Evolutionary conservation across 2,329 filamentous ascomycete genomes (phyloP).

Genomic region (Penicillium sp.): DNA sequence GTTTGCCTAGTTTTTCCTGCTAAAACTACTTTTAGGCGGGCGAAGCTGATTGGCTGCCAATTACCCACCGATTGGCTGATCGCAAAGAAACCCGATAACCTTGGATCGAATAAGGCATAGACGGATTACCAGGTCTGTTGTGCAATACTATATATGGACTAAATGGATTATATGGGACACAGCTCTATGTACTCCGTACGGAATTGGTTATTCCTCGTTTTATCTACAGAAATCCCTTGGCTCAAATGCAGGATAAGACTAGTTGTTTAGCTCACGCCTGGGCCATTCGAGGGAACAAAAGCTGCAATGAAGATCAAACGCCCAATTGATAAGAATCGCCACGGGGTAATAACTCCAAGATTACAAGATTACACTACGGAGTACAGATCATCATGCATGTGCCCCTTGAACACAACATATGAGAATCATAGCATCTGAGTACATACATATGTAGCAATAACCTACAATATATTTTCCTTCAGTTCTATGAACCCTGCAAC

Average conservation of each 20-base stretch:
- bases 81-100: neutral
- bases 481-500: neutral
- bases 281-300: neutral
- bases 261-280: neutral
- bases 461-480: neutral
- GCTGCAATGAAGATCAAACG: constrained; percentile 6
- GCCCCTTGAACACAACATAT: neutral
- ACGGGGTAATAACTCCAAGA: neutral
- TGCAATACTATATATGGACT: neutral
- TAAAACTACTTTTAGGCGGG: neutral
- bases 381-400: constrained; percentile 4
- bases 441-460: neutral
- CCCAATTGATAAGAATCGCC: constrained; percentile 1
- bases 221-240: neutral
- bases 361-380: neutral
- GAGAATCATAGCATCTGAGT: neutral
- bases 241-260: neutral
- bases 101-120: neutral
- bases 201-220: neutral
- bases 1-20: neutral
- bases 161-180: neutral
- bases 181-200: too few species aligned
- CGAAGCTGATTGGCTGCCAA: neutral
- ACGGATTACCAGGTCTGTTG: neutral
- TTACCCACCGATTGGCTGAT: neutral